A percentile compares a stretch with the other conserved stretches of the same genome.
phyloP scores from a whole-genome alignment of 345 rosid genomes.

The Bruguiera sexangula region DNA sequence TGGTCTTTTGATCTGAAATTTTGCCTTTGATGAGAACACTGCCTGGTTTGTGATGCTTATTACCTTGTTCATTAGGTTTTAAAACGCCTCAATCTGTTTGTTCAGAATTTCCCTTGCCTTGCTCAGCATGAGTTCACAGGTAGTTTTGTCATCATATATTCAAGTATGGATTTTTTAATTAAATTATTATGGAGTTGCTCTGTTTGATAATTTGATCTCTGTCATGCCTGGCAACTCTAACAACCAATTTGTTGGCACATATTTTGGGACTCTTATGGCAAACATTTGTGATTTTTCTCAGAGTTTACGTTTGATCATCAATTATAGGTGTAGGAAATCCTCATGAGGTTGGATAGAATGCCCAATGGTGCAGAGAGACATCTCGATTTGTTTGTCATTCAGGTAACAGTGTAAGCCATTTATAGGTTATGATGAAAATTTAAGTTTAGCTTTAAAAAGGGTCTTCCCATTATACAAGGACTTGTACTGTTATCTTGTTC shows the following conservation, averaged over 20 bases:
- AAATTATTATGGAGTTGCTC: slow-evolving; percentile 1
- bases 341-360: slow-evolving; percentile 70
- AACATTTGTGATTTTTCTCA: slow-evolving; percentile 72
- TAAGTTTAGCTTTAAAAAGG: no score
- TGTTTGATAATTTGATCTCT: slow-evolving; percentile 11
- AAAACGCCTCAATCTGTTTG: slow-evolving; percentile 83
- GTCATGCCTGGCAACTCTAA: slow-evolving; percentile 9
- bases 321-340: slow-evolving; percentile 68
- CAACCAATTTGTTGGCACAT: slow-evolving; percentile 43
- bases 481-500: neutral
- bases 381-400: slow-evolving; percentile 82
- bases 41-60: neutral
- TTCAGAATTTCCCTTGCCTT: slow-evolving; percentile 72
- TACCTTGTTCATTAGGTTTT: slow-evolving; percentile 49
- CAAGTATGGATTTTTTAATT: neutral
- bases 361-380: slow-evolving; percentile 83
- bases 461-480: neutral
- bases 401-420: slow-evolving; percentile 40
- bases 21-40: slow-evolving; percentile 7
- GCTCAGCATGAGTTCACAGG: slow-evolving; percentile 65
- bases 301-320: slow-evolving; percentile 67
- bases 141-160: slow-evolving; percentile 26
- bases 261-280: slow-evolving; percentile 77
- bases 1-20: slow-evolving; percentile 15
- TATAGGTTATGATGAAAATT: neutral